phyloP scores from a whole-genome alignment of 129 eudicot genomes.

The Artemisia tridentata region DNA sequence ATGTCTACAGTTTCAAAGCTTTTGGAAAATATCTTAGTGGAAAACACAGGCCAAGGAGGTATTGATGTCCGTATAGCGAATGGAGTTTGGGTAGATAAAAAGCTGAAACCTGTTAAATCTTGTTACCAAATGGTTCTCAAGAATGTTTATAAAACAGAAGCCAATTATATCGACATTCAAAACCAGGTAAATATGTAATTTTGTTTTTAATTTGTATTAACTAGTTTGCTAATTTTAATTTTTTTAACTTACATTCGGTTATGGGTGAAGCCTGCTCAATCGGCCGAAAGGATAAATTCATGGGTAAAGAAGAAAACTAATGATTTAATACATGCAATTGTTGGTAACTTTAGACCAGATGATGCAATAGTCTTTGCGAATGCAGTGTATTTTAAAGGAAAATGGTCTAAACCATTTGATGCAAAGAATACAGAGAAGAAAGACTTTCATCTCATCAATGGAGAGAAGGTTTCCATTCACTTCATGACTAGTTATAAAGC shows the following conservation, averaged over 20 bases:
- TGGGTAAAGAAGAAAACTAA: not conserved
- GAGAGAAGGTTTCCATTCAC: not conserved
- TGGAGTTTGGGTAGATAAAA: not conserved
- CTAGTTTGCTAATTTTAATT: too few relatives aligned
- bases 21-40: too few relatives aligned
- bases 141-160: slow-evolving; percentile 3
- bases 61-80: not conserved
- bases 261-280: not conserved
- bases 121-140: slow-evolving; percentile 1
- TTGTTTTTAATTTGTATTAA: not conserved
- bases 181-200: not conserved
- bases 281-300: not conserved
- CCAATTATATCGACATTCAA: not conserved
- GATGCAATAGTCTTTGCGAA: not conserved
- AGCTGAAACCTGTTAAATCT: not conserved
- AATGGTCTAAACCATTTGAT: not conserved
- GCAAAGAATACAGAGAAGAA: not conserved
- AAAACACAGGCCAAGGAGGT: not conserved
- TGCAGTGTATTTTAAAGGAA: not conserved
- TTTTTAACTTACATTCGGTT: not conserved
- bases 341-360: not conserved
- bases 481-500: not conserved
- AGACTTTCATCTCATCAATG: not conserved
- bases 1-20: too few relatives aligned
- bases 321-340: not conserved